Evolutionary conservation across 2,329 filamentous ascomycete genomes (phyloP).

Genomic region (Ascochyta koolunga): DNA sequence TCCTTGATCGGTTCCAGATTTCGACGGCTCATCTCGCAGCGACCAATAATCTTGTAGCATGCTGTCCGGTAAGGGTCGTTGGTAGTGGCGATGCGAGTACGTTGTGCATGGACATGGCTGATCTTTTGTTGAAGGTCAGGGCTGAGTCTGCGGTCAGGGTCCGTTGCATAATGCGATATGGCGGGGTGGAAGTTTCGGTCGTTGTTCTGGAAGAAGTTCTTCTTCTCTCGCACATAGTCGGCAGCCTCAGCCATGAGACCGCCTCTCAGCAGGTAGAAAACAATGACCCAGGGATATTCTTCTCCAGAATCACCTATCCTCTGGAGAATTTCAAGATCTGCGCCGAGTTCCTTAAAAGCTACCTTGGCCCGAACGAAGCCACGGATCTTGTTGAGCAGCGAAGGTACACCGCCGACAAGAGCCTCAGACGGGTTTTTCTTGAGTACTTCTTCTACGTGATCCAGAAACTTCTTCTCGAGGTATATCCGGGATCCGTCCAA

Average conservation of each 20-base stretch:
- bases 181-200: constrained; percentile 91
- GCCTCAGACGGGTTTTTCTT: constrained; percentile 86
- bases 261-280: constrained; percentile 88
- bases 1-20: constrained; percentile 64
- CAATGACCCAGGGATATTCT: constrained; percentile 90
- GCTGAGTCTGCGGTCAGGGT: constrained; percentile 76
- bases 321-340: constrained; percentile 81
- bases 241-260: constrained; percentile 85
- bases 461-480: constrained; percentile 81
- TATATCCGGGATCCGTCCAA: constrained; percentile 79
- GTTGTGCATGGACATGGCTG: constrained; percentile 86
- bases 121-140: constrained; percentile 84
- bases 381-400: constrained; percentile 86
- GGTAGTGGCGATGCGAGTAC: constrained; percentile 81
- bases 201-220: constrained; percentile 84
- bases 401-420: constrained; percentile 85
- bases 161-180: constrained; percentile 80
- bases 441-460: constrained; percentile 77
- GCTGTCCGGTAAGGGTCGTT: constrained; percentile 95
- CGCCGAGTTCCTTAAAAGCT: constrained; percentile 80
- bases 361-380: constrained; percentile 86
- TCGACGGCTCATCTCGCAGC: constrained; percentile 65
- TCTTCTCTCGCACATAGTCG: constrained; percentile 82
- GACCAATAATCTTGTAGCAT: constrained; percentile 96
- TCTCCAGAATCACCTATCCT: constrained; percentile 66